These are phyloP conservation scores for Pseudozyma sp. DNA, from an alignment of 1,284 basidiomycete genomes.

Conservation along the genomic window DNA sequence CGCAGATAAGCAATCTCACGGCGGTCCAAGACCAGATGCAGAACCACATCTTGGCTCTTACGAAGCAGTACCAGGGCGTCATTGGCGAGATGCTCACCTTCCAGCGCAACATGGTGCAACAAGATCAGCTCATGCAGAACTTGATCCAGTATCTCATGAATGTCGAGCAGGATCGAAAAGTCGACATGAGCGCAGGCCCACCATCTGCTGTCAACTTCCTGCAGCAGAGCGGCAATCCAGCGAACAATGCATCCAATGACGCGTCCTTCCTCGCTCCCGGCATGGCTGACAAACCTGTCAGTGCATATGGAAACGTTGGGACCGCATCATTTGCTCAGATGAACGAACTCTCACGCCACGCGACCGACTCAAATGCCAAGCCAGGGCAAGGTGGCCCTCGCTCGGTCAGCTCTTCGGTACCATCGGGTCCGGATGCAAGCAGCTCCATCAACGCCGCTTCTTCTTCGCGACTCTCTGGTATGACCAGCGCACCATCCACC, in stretches of 20 bases:
- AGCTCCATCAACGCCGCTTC: constrained; percentile 29
- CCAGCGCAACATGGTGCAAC: constrained; percentile 84
- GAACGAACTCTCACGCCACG: constrained; percentile 78
- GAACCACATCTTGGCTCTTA: constrained; percentile 74
- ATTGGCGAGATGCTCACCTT: constrained; percentile 85
- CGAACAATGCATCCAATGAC: constrained; percentile 4
- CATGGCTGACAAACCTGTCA: constrained; percentile 75
- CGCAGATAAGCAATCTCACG: constrained; percentile 55
- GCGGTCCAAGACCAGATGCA: constrained; percentile 63
- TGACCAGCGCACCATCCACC: constrained; percentile 31
- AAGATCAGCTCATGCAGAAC: constrained; percentile 85
- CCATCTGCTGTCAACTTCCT: constrained; percentile 14
- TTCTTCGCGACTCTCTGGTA: constrained; percentile 19
- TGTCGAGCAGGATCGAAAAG: constrained; percentile 37
- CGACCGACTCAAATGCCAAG: not conserved
- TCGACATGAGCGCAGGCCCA: not conserved
- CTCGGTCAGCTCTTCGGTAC: constrained; percentile 19
- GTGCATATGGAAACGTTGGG: constrained; percentile 74
- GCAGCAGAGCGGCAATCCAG: constrained; percentile 8
- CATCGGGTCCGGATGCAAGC: constrained; percentile 7
- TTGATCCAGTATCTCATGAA: constrained; percentile 84
- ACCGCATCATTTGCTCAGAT: constrained; percentile 77
- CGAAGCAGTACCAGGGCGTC: constrained; percentile 81
- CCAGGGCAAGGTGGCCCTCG: constrained; percentile 1
- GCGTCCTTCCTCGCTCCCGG: constrained; percentile 74